Evolutionary conservation across 164 flowering plant genomes (phyloP).

Genomic region (Tetracentron sinense): DNA sequence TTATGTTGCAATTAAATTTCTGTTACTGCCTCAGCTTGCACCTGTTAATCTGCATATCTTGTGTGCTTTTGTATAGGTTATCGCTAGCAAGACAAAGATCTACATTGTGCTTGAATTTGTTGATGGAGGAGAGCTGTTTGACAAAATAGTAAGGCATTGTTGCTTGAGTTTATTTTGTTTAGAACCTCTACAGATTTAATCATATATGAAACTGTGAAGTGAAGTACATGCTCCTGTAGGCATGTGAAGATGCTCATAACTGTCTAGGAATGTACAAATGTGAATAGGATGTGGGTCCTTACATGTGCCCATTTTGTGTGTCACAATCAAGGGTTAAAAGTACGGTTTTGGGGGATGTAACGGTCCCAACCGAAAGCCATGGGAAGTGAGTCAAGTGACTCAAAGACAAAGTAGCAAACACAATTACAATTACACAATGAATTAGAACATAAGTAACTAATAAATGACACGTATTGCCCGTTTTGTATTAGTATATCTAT

Average conservation of each 20-base stretch:
- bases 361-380: too few relatives aligned
- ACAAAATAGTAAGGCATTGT: slow-evolving; percentile 58
- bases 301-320: too few relatives aligned
- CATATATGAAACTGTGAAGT: not conserved
- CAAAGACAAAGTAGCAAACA: too few relatives aligned
- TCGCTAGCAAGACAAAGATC: slow-evolving; percentile 80
- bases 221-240: not conserved
- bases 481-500: too few relatives aligned
- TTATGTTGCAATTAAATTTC: too few relatives aligned
- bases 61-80: slow-evolving; percentile 37
- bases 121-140: slow-evolving; percentile 76
- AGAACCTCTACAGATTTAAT: not conserved
- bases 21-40: not conserved
- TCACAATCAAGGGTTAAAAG: too few relatives aligned
- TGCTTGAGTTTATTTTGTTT: not conserved
- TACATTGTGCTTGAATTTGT: slow-evolving; percentile 70
- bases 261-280: not conserved
- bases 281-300: not conserved
- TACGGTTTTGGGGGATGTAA: too few relatives aligned
- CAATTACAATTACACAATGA: too few relatives aligned
- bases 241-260: not conserved
- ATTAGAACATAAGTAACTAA: too few relatives aligned
- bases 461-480: too few relatives aligned
- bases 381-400: too few relatives aligned
- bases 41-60: not conserved